Evolutionary conservation across 495 filamentous ascomycete species (phyloP), one percentile per base, ranked within the genome.

Genomic region (Aspergillus sclerotiicarbonarius): DNA sequence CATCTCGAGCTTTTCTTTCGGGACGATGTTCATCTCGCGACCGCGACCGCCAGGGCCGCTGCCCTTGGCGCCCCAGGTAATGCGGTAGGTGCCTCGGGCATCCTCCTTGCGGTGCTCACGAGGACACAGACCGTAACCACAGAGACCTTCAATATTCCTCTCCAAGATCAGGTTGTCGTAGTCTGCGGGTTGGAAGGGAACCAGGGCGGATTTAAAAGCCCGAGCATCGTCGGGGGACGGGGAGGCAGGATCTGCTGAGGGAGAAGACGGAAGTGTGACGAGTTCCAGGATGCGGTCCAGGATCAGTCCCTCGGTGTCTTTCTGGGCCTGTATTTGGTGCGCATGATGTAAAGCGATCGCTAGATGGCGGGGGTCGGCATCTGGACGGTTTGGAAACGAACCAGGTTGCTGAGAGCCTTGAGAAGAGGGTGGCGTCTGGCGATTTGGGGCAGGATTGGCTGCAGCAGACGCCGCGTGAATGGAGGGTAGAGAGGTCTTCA

Each of bases 111-210:
- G 68, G 53, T 84, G 80, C 19, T 80, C 74, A 4, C 74, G 71
- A 3, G 83, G 77, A 69, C 94, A 98, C 10, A 98, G 78, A 0
- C 82, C 72, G 69, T 96, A 98, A 0, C 91, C 93, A 73, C 94
- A 98, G 3, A 80, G 76, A 12, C 80, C 78, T 46, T 88, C 82
- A 62, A 88, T 87, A 64, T 93, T 93, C 58, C 94, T 87, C 71
- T 98, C 94, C 53, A 87, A 81, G 60, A 96, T 84, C 15, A 97
- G 70, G 58, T 87, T 86, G 62, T 96, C 89, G 75, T 92, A 96
- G 71, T 98, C 93, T 16, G 78, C 70, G 1, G 92, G 90, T 59
- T 90, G 87, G 74, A 97, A 97, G n/a, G 80, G 76, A 0, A 71
- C 61, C 18, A 98, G 62, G 1, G 82, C 75, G 0, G 70, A 49